phyloP scores from a whole-genome alignment of 2,329 filamentous ascomycete species.

The Raffaelea arxii region DNA sequence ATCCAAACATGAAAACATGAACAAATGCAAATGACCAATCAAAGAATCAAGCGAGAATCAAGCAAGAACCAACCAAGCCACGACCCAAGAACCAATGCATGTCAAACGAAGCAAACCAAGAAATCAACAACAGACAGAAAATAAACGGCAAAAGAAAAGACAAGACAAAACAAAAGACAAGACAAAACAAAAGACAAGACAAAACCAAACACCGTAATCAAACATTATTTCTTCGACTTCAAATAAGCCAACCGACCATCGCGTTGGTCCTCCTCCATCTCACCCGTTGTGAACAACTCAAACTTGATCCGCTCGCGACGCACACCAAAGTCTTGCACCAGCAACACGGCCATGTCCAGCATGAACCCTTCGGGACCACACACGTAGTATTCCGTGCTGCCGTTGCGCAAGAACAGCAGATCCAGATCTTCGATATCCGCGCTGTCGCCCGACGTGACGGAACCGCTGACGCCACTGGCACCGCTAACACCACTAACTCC shows the following conservation, averaged over 20 bases:
- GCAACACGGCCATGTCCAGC: conserved; percentile 36
- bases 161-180: not conserved
- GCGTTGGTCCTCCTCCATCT: conserved; percentile 9
- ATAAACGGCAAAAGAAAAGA: not conserved
- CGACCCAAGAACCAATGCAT: no score
- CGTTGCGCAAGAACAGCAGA: conserved; percentile 34
- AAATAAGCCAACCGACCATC: conserved; percentile 9
- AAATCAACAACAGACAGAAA: no score
- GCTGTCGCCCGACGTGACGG: conserved; percentile 28
- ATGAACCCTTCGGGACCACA: conserved; percentile 47
- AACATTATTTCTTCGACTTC: not conserved
- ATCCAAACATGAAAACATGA: no score
- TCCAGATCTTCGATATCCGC: conserved; percentile 17
- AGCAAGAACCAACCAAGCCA: no score
- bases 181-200: not conserved
- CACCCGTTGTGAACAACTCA: conserved; percentile 37
- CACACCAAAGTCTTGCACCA: conserved; percentile 29
- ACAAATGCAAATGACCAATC: no score
- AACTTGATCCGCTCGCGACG: conserved; percentile 29
- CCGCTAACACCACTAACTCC: conserved; percentile 27
- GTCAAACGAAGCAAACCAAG: no score
- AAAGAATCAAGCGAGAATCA: no score
- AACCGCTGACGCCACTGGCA: conserved; percentile 49
- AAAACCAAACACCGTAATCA: not conserved
- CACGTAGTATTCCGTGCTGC: conserved; percentile 41